Evolutionary conservation across 306 rosid genomes (phyloP).

Genomic region (Styphnolobium japonicum): DNA sequence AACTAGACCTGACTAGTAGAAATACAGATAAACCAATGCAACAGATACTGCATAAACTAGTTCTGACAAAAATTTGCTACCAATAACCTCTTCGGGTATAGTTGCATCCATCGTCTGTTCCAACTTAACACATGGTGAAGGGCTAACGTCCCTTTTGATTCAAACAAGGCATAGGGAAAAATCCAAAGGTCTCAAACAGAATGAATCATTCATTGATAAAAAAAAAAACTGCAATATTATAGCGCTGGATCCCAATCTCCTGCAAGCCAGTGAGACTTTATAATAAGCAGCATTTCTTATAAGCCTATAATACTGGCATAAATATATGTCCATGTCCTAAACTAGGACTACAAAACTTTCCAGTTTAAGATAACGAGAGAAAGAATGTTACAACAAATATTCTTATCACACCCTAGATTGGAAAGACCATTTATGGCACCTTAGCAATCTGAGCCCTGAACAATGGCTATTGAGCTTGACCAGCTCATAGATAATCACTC

Average conservation of each 20-base stretch:
- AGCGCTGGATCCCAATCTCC: not conserved
- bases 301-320: constrained; percentile 1
- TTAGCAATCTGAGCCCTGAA: not conserved
- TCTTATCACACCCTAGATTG: constrained; percentile 4
- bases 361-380: not conserved
- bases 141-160: not conserved
- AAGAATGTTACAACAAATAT: constrained; percentile 28
- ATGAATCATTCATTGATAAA: not conserved
- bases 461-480: constrained; percentile 3
- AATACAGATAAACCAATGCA: too few relatives aligned
- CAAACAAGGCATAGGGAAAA: not conserved
- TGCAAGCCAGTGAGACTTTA: not conserved
- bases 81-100: too few relatives aligned
- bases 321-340: constrained; percentile 15
- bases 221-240: not conserved
- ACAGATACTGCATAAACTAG: too few relatives aligned
- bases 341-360: constrained; percentile 30
- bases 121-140: too few relatives aligned
- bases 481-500: constrained; percentile 6
- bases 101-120: too few relatives aligned
- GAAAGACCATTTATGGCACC: constrained; percentile 20
- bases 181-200: not conserved
- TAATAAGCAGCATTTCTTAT: not conserved
- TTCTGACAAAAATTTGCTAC: too few relatives aligned
- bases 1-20: too few relatives aligned